A percentile compares a stretch with the other conserved stretches of the same genome.
These are phyloP conservation scores for Astragalus glycyphyllos DNA, from an alignment of 306 rosid species.

Conservation along the genomic window DNA sequence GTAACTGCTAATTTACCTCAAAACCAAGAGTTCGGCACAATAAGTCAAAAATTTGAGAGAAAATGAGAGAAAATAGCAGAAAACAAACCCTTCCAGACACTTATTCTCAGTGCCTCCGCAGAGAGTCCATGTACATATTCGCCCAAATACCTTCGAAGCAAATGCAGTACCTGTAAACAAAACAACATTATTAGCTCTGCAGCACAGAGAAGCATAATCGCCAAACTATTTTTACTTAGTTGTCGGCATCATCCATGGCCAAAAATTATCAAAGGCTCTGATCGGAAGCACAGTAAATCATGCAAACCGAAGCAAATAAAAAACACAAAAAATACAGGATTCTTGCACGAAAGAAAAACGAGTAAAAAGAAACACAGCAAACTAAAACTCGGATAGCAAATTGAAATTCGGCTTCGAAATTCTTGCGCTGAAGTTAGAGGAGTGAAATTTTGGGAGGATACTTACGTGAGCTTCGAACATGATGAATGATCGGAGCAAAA, in stretches of 20 bases:
- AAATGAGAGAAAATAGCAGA: constrained; percentile 37
- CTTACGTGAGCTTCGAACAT: constrained; percentile 99
- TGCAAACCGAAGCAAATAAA: not conserved
- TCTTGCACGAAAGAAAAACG: not conserved
- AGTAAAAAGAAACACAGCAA: not conserved
- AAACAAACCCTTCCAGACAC: constrained; percentile 95
- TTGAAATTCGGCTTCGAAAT: not conserved
- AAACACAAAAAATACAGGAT: not conserved
- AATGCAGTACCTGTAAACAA: constrained; percentile 78
- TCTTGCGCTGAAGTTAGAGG: not conserved
- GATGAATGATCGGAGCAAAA: constrained; percentile 50
- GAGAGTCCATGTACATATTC: constrained; percentile 99
- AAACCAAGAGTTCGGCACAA: constrained; percentile 15
- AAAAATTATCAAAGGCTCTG: not conserved
- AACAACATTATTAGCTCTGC: constrained; percentile 12
- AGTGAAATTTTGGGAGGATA: not conserved
- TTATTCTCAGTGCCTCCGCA: constrained; percentile 85
- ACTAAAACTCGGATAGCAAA: not conserved
- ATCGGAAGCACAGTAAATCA: constrained; percentile 3
- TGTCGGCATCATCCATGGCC: not conserved
- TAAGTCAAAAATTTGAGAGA: constrained; percentile 6
- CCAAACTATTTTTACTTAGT: not conserved
- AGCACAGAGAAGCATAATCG: constrained; percentile 18
- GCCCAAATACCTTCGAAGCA: constrained; percentile 90
- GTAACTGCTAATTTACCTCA: constrained; percentile 32